Conservation (phyloP, 2,329 filamentous ascomycete genomes). For the Aspergillus thermomutatus region DNA sequence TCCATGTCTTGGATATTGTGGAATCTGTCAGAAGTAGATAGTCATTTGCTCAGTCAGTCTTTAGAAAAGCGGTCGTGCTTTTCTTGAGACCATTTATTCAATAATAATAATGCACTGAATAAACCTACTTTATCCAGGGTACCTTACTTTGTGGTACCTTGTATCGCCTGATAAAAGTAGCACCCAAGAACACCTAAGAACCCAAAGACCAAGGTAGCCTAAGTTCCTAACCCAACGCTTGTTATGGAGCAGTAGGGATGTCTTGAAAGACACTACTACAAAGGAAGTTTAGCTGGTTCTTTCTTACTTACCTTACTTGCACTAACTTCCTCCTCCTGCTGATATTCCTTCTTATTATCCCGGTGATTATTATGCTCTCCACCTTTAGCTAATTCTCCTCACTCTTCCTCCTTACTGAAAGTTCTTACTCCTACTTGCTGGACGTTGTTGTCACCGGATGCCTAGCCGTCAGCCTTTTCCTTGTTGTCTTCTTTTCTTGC, state of each 20-base stretch:
- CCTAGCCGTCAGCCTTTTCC: conserved; percentile 16
- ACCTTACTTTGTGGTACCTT: neutral
- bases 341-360: neutral
- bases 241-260: neutral
- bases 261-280: neutral
- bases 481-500: conserved; percentile 11
- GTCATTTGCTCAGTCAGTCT: neutral
- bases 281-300: neutral
- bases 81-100: neutral
- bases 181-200: neutral
- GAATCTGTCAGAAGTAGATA: neutral
- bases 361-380: neutral
- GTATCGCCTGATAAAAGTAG: too few relatives aligned
- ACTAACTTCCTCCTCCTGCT: neutral
- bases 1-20: neutral
- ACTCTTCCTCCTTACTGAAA: neutral
- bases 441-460: conserved; percentile 19
- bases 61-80: too few relatives aligned
- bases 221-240: neutral
- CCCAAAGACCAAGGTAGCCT: neutral
- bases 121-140: neutral
- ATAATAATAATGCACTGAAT: neutral
- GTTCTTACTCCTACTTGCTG: neutral
- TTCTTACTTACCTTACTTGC: neutral
- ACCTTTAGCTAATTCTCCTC: neutral